These are phyloP conservation scores for Eragrostis tef DNA, from an alignment of 202 grass and related monocot genomes.

Conservation along the genomic window DNA sequence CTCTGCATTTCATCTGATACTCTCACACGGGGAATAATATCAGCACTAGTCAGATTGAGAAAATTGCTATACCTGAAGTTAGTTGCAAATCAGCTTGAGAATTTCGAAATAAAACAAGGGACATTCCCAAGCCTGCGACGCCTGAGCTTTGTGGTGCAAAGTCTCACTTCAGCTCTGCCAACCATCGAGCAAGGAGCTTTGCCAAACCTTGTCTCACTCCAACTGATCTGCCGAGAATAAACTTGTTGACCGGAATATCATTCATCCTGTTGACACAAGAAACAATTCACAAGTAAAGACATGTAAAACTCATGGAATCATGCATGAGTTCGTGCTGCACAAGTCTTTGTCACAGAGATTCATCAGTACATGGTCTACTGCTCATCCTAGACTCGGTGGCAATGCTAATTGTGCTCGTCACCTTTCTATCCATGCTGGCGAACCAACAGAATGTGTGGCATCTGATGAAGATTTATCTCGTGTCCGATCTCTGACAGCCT, in stretches of 20 bases:
- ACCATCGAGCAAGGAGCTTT: constrained; percentile 39
- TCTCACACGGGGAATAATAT: constrained; percentile 9
- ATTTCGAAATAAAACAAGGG: constrained; percentile 30
- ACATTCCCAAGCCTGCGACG: constrained; percentile 40
- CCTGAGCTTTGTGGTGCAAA: constrained; percentile 33
- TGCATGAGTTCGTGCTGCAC: constrained; percentile 34
- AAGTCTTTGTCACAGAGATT: constrained; percentile 42
- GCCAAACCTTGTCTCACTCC: constrained; percentile 37
- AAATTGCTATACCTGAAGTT: constrained; percentile 44
- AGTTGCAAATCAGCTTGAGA: neutral
- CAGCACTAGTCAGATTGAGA: constrained; percentile 7
- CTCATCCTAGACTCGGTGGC: no score
- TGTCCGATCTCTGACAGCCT: constrained; percentile 13
- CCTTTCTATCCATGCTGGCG: neutral
- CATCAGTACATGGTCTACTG: constrained; percentile 19
- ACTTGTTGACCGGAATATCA: constrained; percentile 4
- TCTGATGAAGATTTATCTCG: neutral
- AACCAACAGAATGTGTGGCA: neutral
- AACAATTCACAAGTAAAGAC: constrained; percentile 19
- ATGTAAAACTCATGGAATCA: constrained; percentile 38
- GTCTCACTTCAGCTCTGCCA: neutral
- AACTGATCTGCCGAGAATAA: constrained; percentile 25
- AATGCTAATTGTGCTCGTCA: neutral
- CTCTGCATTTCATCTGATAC: constrained; percentile 41
- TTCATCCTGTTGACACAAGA: neutral